Conservation (phyloP, 768 basidiomycete genomes). For the Mycena belliarum region DNA sequence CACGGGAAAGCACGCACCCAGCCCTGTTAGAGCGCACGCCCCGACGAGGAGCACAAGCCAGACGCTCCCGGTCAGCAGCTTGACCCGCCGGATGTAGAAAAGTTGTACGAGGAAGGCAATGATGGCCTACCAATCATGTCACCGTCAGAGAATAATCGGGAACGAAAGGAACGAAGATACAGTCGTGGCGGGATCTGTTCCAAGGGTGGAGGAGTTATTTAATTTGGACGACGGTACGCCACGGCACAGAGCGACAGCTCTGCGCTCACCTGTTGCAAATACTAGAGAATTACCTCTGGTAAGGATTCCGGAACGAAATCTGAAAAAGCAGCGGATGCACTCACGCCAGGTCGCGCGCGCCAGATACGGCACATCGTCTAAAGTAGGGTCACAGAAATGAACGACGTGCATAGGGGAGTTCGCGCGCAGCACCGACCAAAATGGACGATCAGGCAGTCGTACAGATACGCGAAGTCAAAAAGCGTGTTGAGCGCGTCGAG, state of each 20-base stretch:
- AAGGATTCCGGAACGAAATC: neutral
- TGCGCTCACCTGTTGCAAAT: neutral
- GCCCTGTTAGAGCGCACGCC: neutral
- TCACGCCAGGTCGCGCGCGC: neutral
- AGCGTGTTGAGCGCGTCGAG: constrained; percentile 8
- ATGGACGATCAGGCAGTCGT: constrained; percentile 23
- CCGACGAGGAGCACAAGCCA: neutral
- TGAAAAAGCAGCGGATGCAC: neutral
- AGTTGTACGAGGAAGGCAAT: constrained; percentile 15
- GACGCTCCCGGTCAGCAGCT: neutral
- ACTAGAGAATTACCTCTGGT: neutral
- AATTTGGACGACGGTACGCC: no score
- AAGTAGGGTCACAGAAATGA: no score
- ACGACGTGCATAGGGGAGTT: no score
- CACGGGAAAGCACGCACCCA: neutral
- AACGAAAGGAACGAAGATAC: no score
- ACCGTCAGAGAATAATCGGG: no score
- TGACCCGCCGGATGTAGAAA: constrained; percentile 19
- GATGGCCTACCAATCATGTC: no score
- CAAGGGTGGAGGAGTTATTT: no score
- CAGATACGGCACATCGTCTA: neutral
- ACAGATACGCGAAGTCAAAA: constrained; percentile 28
- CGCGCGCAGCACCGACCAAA: no score
- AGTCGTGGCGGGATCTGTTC: no score
- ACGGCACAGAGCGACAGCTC: no score